Percentiles rank a stretch among this genome's conserved stretches.
Conservation (phyloP, 108 stramenopile genomes). For the Craspedostauros australis region DNA sequence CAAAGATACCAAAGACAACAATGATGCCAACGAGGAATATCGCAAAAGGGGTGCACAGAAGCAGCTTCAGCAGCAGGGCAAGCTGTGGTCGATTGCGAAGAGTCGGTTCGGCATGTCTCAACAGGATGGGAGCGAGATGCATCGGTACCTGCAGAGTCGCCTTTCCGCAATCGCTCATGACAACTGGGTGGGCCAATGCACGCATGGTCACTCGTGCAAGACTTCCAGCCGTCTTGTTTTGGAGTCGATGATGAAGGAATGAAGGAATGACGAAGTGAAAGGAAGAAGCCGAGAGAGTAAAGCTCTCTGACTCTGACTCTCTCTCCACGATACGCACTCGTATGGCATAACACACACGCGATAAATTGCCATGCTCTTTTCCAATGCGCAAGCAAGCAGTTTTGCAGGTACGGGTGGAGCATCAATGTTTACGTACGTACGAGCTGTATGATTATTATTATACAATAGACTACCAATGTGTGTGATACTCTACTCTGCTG, state of each 20-base stretch:
- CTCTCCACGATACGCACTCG: too few relatives aligned
- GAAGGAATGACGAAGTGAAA: too few relatives aligned
- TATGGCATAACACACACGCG: too few relatives aligned
- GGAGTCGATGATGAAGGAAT: slow-evolving; percentile 9
- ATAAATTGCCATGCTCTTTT: too few relatives aligned
- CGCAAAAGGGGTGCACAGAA: slow-evolving; percentile 8
- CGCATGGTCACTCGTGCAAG: slow-evolving; percentile 32
- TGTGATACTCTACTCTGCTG: too few relatives aligned
- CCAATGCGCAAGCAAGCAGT: too few relatives aligned
- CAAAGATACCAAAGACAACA: background rate
- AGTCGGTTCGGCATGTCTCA: slow-evolving; percentile 13
- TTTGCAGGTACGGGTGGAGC: too few relatives aligned
- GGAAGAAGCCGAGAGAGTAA: too few relatives aligned
- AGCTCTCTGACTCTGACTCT: too few relatives aligned
- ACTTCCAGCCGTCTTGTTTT: slow-evolving; percentile 9
- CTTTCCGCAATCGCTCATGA: slow-evolving; percentile 23
- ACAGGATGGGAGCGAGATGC: background rate
- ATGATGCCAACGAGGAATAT: slow-evolving; percentile 3
- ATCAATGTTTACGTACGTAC: too few relatives aligned
- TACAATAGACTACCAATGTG: too few relatives aligned
- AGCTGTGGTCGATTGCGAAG: slow-evolving; percentile 8
- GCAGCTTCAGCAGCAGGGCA: slow-evolving; percentile 1
- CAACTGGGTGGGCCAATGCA: slow-evolving; percentile 29
- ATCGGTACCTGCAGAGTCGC: slow-evolving; percentile 9
- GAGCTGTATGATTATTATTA: too few relatives aligned